phyloP scores from a whole-genome alignment of 345 rosid species.

The Corchorus capsularis region DNA sequence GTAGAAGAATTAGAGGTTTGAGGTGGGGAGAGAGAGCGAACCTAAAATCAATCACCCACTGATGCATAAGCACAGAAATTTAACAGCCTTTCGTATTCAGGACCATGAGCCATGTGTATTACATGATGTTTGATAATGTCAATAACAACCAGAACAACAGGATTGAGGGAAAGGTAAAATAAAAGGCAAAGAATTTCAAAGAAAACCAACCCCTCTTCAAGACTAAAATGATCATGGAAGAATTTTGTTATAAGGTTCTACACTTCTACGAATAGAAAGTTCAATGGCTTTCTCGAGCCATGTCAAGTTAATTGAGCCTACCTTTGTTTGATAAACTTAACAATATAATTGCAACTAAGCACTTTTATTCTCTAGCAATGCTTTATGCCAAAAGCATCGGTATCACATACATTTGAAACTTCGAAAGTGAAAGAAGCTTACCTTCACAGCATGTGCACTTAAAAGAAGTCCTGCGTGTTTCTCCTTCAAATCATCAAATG shows the following conservation, averaged over 20 bases:
- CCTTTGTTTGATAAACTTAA: neutral
- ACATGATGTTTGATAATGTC: neutral
- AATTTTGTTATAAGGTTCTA: neutral
- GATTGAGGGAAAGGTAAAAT: neutral
- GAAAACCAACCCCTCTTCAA: neutral
- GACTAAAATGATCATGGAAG: neutral
- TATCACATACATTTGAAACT: neutral
- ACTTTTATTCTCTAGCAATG: neutral
- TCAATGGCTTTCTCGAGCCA: neutral
- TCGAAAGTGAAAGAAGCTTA: constrained; percentile 13
- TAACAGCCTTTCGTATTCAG: neutral
- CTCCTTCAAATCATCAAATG: constrained; percentile 82
- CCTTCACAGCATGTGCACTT: constrained; percentile 78
- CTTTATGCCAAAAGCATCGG: neutral
- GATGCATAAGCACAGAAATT: neutral
- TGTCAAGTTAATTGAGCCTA: neutral
- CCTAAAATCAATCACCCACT: neutral
- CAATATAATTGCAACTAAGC: neutral
- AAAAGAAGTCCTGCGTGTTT: constrained; percentile 66
- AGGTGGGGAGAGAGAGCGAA: neutral
- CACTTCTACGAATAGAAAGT: neutral
- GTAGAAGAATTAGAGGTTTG: neutral
- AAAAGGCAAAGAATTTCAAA: neutral
- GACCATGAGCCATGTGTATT: neutral
- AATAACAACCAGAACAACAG: neutral